Base-by-base conservation (phyloP, 129 eudicot species). In the Chrysanthemum makinoi region DNA sequence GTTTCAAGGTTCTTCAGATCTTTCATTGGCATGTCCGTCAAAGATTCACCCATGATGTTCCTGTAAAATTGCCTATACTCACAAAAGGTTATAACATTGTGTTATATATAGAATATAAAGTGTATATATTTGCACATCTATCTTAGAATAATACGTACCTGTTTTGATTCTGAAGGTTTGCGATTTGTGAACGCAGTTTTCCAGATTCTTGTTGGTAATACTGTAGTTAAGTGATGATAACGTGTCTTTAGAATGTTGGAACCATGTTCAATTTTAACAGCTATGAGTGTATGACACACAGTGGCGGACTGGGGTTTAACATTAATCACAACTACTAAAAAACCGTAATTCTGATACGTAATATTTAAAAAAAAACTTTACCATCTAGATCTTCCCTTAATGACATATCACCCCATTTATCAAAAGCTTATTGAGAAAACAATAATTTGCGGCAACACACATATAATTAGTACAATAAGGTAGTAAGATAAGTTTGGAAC, bases 141-240 rank as follows among this genome's bases (percentile, higher is more conserved):
- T 30, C 14, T 13, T 52, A 16, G 14, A 73, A 51, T 53, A 13
- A 43, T 44, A 26, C 24, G 24, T 22, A 75, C 99, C 89, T 94
- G 95, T 89, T 89, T 50, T 75, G 68, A 55, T 90, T 88, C 79
- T 88, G 96, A 83, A 87, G 66, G 43, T 81, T 82, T 44, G 80
- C 69, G 58, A 94, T 94, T 66, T 90, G 96, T n/a, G 82, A 82
- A 8, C 93, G 96, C 81, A 94, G 76, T 72, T 88, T 94, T 4
- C 83, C 62, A 20, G 97, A 81, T 79, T 94, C 99, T 79, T 94
- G 92, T 79, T 94, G 97, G 84, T 94, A 94, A 68, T 73, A 88
- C 99, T 94, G 89, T 58, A 78, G 28, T 49, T 48, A n/a, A 8
- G 6, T 18, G 18, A 39, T 16, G 10, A 60, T 5, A 53, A 1